Evolutionary conservation across 2,329 filamentous ascomycete species (phyloP).

Genomic region (Diaporthe citriasiana): DNA sequence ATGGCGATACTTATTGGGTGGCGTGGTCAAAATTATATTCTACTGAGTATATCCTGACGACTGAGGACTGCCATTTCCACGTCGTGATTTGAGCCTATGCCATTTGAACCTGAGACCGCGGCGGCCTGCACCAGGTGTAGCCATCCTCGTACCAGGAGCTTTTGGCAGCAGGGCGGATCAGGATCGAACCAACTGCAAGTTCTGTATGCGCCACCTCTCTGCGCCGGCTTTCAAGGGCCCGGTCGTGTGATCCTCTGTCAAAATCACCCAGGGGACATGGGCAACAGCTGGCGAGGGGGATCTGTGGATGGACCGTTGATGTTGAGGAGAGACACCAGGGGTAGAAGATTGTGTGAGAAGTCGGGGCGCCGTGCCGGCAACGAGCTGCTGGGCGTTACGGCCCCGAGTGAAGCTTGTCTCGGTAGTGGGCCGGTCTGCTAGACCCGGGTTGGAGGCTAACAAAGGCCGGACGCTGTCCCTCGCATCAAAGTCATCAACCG

Average conservation of each 20-base stretch:
- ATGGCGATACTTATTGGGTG: background rate
- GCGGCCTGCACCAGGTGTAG: background rate
- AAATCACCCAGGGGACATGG: background rate
- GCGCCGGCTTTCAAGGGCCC: background rate
- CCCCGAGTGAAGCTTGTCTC: background rate
- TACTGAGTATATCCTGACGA: too few relatives aligned
- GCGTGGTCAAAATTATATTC: background rate
- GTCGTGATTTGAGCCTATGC: background rate
- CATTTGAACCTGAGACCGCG: background rate
- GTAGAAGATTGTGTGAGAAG: too few relatives aligned
- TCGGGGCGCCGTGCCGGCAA: too few relatives aligned
- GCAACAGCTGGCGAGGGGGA: too few relatives aligned
- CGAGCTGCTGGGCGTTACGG: too few relatives aligned
- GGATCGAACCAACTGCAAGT: background rate
- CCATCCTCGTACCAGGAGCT: background rate
- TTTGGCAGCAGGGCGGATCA: background rate
- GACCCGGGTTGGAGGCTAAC: background rate
- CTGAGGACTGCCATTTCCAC: background rate
- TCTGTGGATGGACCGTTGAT: too few relatives aligned
- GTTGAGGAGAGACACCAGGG: background rate
- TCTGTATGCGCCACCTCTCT: background rate
- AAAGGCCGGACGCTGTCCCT: too few relatives aligned
- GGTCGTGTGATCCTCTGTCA: background rate
- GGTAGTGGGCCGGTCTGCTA: background rate
- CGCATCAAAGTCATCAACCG: too few relatives aligned